These are phyloP conservation scores for Curvularia eragrostidis DNA, from an alignment of 2,329 filamentous ascomycete genomes.

Conservation along the genomic window DNA sequence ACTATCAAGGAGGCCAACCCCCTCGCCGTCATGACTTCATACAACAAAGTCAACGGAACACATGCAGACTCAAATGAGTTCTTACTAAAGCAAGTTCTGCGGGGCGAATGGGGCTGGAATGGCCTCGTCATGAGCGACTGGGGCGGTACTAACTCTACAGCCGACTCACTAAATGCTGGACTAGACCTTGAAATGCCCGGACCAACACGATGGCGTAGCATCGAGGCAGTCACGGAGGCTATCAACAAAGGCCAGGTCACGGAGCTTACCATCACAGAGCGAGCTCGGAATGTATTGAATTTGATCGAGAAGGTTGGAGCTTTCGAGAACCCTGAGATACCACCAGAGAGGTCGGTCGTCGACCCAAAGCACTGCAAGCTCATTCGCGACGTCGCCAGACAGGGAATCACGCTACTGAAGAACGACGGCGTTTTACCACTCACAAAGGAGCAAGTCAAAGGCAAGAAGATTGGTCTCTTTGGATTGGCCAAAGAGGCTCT, in stretches of 20 bases:
- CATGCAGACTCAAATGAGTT: slow-evolving; percentile 71
- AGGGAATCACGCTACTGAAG: slow-evolving; percentile 75
- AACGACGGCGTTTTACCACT: slow-evolving; percentile 72
- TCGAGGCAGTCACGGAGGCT: slow-evolving; percentile 63
- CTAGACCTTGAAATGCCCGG: slow-evolving; percentile 51
- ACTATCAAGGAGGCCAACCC: slow-evolving; percentile 73
- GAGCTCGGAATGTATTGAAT: slow-evolving; percentile 55
- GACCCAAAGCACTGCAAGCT: slow-evolving; percentile 65
- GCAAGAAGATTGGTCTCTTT: slow-evolving; percentile 71
- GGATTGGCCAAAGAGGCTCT: slow-evolving; percentile 65
- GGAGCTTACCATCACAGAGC: slow-evolving; percentile 40
- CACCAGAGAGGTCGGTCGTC: slow-evolving; percentile 67
- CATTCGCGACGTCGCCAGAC: slow-evolving; percentile 68
- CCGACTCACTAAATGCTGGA: slow-evolving; percentile 46
- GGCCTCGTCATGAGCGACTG: slow-evolving; percentile 73
- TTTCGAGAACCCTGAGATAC: slow-evolving; percentile 63
- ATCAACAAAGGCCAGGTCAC: slow-evolving; percentile 58
- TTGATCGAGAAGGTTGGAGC: slow-evolving; percentile 73
- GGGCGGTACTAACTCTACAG: slow-evolving; percentile 52
- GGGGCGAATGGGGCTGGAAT: slow-evolving; percentile 75
- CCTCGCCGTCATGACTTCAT: slow-evolving; percentile 74
- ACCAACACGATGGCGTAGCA: slow-evolving; percentile 70
- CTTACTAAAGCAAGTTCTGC: slow-evolving; percentile 70
- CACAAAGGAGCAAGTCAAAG: slow-evolving; percentile 61
- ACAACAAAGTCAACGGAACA: slow-evolving; percentile 75